These are phyloP conservation scores for Pugionium dolabratum DNA, from an alignment of 345 rosid species.

Conservation along the genomic window DNA sequence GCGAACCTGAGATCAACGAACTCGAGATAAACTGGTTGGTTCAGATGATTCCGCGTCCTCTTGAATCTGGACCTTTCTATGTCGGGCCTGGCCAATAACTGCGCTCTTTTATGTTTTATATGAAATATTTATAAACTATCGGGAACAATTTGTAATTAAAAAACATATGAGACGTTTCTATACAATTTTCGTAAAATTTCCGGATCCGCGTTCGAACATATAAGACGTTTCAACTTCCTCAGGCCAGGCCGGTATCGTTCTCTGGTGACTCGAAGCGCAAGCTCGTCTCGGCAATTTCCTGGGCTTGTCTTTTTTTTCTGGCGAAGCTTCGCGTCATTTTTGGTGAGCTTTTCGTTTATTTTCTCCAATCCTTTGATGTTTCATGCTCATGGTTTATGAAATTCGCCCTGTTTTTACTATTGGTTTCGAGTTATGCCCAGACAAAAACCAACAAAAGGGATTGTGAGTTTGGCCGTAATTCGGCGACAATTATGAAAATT, in stretches of 20 bases:
- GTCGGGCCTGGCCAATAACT: slow-evolving; percentile 5
- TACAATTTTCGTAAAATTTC: neutral
- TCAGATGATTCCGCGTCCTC: slow-evolving; percentile 33
- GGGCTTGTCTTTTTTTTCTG: neutral
- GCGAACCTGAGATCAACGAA: slow-evolving; percentile 39
- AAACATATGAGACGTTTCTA: neutral
- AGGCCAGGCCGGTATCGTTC: slow-evolving; percentile 11
- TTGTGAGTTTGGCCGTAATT: slow-evolving; percentile 8
- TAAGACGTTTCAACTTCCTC: neutral
- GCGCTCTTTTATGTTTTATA: neutral
- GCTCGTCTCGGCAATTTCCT: neutral
- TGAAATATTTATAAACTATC: neutral
- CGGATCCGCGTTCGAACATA: neutral
- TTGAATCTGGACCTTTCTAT: slow-evolving; percentile 12
- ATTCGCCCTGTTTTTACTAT: neutral
- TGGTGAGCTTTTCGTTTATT: slow-evolving; percentile 27
- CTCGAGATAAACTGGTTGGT: slow-evolving; percentile 29
- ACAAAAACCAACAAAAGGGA: neutral
- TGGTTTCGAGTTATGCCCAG: neutral
- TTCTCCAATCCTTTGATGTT: slow-evolving; percentile 3
- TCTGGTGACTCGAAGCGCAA: neutral
- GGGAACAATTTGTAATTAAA: slow-evolving; percentile 5
- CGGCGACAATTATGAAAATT: neutral
- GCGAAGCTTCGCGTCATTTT: neutral
- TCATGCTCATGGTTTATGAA: neutral